phyloP scores from a whole-genome alignment of 768 basidiomycete species.

The Omphalotus guepiniiformis region DNA sequence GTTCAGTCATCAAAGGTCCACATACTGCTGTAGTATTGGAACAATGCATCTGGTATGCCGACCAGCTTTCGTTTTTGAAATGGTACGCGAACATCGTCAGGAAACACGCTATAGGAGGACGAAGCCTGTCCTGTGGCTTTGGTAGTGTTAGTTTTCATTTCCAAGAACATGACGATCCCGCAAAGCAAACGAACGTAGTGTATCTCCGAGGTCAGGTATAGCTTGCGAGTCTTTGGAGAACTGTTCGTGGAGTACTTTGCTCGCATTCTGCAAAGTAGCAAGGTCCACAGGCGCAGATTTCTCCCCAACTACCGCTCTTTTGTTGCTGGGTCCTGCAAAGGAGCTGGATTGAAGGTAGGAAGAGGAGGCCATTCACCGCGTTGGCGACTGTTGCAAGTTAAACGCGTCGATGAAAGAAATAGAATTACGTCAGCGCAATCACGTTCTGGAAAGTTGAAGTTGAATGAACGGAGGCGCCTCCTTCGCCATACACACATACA shows the following conservation, averaged over 20 bases:
- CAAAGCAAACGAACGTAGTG: constrained; percentile 45
- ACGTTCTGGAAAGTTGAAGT: no score
- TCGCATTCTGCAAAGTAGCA: constrained; percentile 58
- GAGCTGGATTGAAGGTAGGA: constrained; percentile 10
- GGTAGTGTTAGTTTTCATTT: constrained; percentile 9
- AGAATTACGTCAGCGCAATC: not conserved
- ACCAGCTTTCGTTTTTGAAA: constrained; percentile 76
- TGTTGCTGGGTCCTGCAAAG: not conserved
- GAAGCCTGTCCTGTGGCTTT: constrained; percentile 61
- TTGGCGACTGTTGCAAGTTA: not conserved
- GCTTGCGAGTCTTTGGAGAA: constrained; percentile 69
- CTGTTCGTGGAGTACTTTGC: constrained; percentile 61
- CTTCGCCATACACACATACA: no score
- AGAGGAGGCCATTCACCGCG: not conserved
- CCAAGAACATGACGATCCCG: not conserved
- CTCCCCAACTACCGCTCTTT: constrained; percentile 1
- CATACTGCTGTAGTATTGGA: constrained; percentile 75
- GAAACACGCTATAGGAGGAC: constrained; percentile 73
- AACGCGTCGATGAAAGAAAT: constrained; percentile 1
- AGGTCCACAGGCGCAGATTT: constrained; percentile 51
- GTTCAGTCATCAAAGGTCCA: constrained; percentile 8
- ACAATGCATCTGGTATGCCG: constrained; percentile 73
- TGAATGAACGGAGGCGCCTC: no score
- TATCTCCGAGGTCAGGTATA: constrained; percentile 73
- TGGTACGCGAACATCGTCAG: constrained; percentile 73